Conservation (phyloP, 192 early-diverging fungal species). For the Coemansia sp. region DNA sequence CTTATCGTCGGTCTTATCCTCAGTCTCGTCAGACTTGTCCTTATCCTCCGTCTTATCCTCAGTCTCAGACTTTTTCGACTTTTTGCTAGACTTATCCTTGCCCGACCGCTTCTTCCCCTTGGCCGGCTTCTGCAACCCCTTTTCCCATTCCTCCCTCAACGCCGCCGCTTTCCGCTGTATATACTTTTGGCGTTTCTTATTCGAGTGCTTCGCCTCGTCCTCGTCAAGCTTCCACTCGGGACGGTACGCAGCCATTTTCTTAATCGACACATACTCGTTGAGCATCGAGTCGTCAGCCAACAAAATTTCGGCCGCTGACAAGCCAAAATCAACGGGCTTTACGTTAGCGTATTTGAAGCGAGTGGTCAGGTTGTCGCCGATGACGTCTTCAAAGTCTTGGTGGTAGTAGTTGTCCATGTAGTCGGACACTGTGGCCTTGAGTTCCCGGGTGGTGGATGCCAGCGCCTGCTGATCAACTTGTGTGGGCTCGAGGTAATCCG, state of each 20-base stretch:
- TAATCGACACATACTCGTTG: slow-evolving; percentile 81
- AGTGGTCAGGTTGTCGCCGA: slow-evolving; percentile 75
- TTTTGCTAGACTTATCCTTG: slow-evolving; percentile 8
- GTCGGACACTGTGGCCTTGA: slow-evolving; percentile 57
- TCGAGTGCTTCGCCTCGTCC: slow-evolving; percentile 54
- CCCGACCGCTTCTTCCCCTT: slow-evolving; percentile 42
- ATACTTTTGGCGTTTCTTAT: slow-evolving; percentile 56
- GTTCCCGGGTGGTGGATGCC: slow-evolving; percentile 15
- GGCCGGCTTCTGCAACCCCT: slow-evolving; percentile 17
- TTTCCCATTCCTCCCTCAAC: slow-evolving; percentile 27
- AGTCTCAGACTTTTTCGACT: slow-evolving; percentile 2
- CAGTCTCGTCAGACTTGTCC: no score
- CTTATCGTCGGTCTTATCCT: neutral
- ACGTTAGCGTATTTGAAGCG: slow-evolving; percentile 93
- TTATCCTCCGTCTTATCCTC: neutral
- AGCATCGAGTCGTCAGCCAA: slow-evolving; percentile 84
- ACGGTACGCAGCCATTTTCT: slow-evolving; percentile 83
- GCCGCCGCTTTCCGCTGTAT: slow-evolving; percentile 43
- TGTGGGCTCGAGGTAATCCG: slow-evolving; percentile 79
- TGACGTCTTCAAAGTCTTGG: slow-evolving; percentile 89
- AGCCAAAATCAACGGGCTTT: slow-evolving; percentile 69
- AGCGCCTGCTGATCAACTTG: slow-evolving; percentile 23
- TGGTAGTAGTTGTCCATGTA: slow-evolving; percentile 91
- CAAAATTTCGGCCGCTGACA: slow-evolving; percentile 83
- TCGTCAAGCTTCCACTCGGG: slow-evolving; percentile 53